Conservation (phyloP, 441 rosid species). For the Gossypium lobatum region DNA sequence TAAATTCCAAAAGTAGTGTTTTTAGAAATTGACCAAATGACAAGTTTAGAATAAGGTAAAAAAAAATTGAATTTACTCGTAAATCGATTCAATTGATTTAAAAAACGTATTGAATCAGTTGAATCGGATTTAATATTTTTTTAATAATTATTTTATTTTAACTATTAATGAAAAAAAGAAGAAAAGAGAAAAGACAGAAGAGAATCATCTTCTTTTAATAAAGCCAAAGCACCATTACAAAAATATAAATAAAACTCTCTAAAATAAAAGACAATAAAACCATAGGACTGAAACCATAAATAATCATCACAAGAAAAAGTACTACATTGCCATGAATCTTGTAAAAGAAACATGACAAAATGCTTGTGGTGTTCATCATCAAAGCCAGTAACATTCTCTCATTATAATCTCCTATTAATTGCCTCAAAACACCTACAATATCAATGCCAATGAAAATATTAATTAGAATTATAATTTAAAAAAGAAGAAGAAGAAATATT, state of each 20-base stretch:
- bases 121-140: too few species aligned
- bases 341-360: not conserved
- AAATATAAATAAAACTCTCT: conserved; percentile 22
- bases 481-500: conserved; percentile 1
- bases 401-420: not conserved
- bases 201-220: conserved; percentile 62
- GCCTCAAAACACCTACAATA: conserved; percentile 6
- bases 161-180: not conserved
- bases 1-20: too few species aligned
- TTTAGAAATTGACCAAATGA: too few species aligned
- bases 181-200: conserved; percentile 31
- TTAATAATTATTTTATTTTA: too few species aligned
- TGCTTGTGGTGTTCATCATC: not conserved
- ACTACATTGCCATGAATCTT: not conserved
- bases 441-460: not conserved
- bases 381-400: not conserved
- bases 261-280: conserved; percentile 18
- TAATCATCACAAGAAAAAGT: not conserved
- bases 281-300: not conserved
- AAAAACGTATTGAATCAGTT: too few species aligned
- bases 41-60: too few species aligned
- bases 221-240: conserved; percentile 61
- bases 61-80: too few species aligned
- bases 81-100: too few species aligned
- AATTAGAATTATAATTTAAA: not conserved